Base-by-base conservation (phyloP, 1,284 basidiomycete genomes). In the Coriolopsis trogii region DNA sequence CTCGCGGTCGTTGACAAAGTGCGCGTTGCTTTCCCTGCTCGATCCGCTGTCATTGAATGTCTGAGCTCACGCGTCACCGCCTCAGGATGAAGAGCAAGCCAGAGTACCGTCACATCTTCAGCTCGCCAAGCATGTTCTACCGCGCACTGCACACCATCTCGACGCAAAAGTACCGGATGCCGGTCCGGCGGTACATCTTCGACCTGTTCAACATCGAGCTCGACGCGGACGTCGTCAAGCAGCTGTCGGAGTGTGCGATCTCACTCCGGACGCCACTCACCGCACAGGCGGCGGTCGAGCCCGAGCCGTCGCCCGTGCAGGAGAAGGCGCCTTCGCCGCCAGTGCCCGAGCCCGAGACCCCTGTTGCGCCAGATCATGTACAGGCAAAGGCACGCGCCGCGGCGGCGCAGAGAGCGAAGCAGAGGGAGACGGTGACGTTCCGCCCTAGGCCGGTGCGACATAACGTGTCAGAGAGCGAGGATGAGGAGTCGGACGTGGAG, bases 171-270 rank as follows among this genome's bases (percentile, higher is more conserved):
- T 97, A 93, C 70, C 89, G 93, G 28, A 79, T 94, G 9, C 91
- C 94, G 10, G 93, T 97, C 46, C 83, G 96, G 41, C 80, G 93
- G 49, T 97, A 94, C 67, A 88, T 99, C 58, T 74, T 98, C 58
- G 95, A 99, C 56, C 78, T 98, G 6, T 98, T 99, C 74, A 90
- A 89, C 61, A 72, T 94, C 52, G 83, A 88, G 39, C 72, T 96
- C 43, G 82, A 89, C 61, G 73, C 74, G 26, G 77, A 81, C 28
- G 70, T 85, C 33, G 78, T 87, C 36, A 69, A 70, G 43, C 70
- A 73, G 16, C 72, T 92, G 25, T 70, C 70, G 9, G 79, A 80
- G 31, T 78, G 74, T 37, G 78, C 80, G 6, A 51, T 58, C 10
- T 51, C 61, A 0, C 41, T 62, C 12, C 59, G 55, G 16, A 34